phyloP scores from a whole-genome alignment of 2,329 filamentous ascomycete species.

The Neurospora crassa region DNA sequence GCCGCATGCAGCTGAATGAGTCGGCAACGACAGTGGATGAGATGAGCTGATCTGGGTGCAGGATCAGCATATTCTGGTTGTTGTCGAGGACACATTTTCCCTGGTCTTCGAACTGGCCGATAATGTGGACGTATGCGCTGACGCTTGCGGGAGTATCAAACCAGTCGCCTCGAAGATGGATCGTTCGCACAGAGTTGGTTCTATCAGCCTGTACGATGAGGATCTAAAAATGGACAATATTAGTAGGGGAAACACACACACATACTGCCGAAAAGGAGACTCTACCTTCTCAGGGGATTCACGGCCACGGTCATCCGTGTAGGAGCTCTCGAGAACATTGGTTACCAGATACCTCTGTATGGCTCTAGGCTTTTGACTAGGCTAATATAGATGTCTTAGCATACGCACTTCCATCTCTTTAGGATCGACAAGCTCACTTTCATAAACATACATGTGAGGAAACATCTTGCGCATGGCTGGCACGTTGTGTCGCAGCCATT shows the following conservation, averaged over 20 bases:
- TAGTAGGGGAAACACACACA: not conserved
- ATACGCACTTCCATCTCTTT: constrained; percentile 21
- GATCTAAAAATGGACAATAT: constrained; percentile 40
- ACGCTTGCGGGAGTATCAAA: constrained; percentile 65
- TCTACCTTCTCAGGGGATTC: constrained; percentile 61
- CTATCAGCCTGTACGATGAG: constrained; percentile 75
- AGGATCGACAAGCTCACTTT: constrained; percentile 21
- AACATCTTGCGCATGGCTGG: constrained; percentile 13
- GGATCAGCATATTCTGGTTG: constrained; percentile 69
- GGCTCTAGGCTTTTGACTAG: constrained; percentile 55
- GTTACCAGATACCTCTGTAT: constrained; percentile 84
- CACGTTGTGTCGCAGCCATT: constrained; percentile 59
- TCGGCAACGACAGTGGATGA: constrained; percentile 95
- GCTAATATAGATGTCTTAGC: constrained; percentile 58
- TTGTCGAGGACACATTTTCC: constrained; percentile 80
- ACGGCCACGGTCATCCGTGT: constrained; percentile 52
- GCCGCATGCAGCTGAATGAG: constrained; percentile 82
- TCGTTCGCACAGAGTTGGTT: constrained; percentile 52
- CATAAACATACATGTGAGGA: constrained; percentile 42
- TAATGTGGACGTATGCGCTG: constrained; percentile 76
- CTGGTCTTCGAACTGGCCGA: constrained; percentile 60
- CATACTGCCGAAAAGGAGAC: not conserved
- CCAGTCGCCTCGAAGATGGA: constrained; percentile 81
- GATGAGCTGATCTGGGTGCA: constrained; percentile 91
- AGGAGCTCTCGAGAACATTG: constrained; percentile 60